Percentiles rank a stretch among this genome's conserved stretches.
Conservation (phyloP, 352 stramenopile species). For the Phytophthora hybrid region DNA sequence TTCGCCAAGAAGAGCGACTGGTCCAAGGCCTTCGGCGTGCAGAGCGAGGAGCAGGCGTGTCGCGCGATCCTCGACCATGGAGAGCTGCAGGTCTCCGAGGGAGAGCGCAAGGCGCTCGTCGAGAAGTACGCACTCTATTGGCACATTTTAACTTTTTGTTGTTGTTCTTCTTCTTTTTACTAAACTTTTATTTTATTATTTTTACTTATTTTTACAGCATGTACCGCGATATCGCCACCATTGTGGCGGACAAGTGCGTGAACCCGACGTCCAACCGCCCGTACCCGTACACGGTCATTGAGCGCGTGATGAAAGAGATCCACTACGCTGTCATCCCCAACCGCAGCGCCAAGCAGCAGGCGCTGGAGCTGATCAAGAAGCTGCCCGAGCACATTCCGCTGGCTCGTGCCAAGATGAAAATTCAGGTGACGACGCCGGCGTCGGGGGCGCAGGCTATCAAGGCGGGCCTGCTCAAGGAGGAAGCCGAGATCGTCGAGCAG, state of each 20-base stretch:
- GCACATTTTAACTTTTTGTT: neutral
- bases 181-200: no score
- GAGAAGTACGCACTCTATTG: conserved; percentile 71
- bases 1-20: conserved; percentile 96
- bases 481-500: conserved; percentile 75
- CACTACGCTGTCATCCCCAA: conserved; percentile 96
- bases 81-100: conserved; percentile 97
- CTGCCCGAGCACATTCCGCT: conserved; percentile 95
- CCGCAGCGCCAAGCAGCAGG: conserved; percentile 96
- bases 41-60: conserved; percentile 93
- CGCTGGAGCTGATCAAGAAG: conserved; percentile 97
- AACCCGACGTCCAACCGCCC: conserved; percentile 95
- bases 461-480: conserved; percentile 63
- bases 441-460: conserved; percentile 66
- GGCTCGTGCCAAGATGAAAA: conserved; percentile 97
- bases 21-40: conserved; percentile 93
- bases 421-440: conserved; percentile 79
- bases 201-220: conserved; percentile 72
- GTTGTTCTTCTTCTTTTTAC: conserved; percentile 4
- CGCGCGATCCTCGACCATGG: conserved; percentile 96
- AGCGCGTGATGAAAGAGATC: conserved; percentile 96
- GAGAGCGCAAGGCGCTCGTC: conserved; percentile 93
- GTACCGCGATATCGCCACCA: conserved; percentile 96
- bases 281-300: conserved; percentile 97
- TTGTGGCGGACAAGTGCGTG: conserved; percentile 97